Conservation (phyloP, 768 basidiomycete species). For the Tricholoma furcatifolium region DNA sequence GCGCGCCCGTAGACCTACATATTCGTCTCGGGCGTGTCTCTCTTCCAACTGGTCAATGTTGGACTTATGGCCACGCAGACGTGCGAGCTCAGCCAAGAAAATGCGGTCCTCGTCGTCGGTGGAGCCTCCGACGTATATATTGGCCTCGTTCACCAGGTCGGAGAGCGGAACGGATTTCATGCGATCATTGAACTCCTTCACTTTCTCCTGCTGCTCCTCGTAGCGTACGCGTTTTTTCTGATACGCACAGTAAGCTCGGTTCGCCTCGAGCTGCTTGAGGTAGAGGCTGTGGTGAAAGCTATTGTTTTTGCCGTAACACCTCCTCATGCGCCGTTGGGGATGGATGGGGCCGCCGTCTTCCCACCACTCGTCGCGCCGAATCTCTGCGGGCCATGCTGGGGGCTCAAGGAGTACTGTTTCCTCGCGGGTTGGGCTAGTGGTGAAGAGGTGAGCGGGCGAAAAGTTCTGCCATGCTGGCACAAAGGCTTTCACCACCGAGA, state of each 20-base stretch:
- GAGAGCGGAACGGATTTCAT: neutral
- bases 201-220: constrained; percentile 2
- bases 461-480: constrained; percentile 4
- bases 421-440: neutral
- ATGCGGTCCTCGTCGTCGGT: constrained; percentile 9
- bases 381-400: constrained; percentile 5
- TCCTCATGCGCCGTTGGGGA: neutral
- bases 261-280: neutral
- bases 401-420: constrained; percentile 4
- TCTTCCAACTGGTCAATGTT: constrained; percentile 1
- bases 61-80: constrained; percentile 3
- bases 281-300: constrained; percentile 6
- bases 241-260: neutral
- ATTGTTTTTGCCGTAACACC: constrained; percentile 6
- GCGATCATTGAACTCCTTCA: neutral
- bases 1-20: neutral
- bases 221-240: constrained; percentile 4
- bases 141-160: constrained; percentile 1
- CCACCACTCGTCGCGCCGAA: constrained; percentile 4
- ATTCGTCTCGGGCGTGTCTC: neutral
- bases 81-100: constrained; percentile 11
- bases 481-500: constrained; percentile 8
- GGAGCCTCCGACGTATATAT: neutral
- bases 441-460: constrained; percentile 11
- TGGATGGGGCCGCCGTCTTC: constrained; percentile 1